Conservation (phyloP, 768 basidiomycete species). For the Gloeopeniophorella convolvens region DNA sequence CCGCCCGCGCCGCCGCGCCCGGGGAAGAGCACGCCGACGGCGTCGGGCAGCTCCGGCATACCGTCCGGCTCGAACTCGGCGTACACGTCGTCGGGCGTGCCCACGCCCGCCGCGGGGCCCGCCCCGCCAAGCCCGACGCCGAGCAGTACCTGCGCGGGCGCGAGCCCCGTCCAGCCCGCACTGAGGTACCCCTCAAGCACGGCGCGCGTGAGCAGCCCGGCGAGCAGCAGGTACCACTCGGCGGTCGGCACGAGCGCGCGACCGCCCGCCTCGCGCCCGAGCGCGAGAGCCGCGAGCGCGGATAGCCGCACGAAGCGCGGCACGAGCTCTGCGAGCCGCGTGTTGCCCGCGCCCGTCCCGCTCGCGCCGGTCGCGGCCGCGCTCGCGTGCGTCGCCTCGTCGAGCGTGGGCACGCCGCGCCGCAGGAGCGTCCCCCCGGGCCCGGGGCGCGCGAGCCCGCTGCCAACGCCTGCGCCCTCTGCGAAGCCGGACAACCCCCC, state of each 20-base stretch:
- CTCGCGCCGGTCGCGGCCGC: constrained; percentile 19
- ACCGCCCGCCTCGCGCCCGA: constrained; percentile 56
- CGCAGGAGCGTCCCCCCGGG: constrained; percentile 52
- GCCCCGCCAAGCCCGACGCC: constrained; percentile 57
- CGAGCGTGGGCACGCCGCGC: constrained; percentile 29
- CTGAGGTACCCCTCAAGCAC: constrained; percentile 81
- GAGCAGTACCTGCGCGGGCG: constrained; percentile 63
- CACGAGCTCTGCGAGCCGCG: constrained; percentile 59
- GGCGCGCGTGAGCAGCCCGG: constrained; percentile 73
- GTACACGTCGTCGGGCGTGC: constrained; percentile 32
- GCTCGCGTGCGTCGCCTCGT: constrained; percentile 16
- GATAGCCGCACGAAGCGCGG: constrained; percentile 70
- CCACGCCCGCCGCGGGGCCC: neutral
- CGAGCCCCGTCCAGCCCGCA: constrained; percentile 70
- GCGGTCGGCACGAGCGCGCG: constrained; percentile 58
- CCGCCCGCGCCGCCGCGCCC: constrained; percentile 21
- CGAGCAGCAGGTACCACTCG: constrained; percentile 78
- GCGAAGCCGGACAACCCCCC: constrained; percentile 67
- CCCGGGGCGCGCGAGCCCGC: constrained; percentile 55
- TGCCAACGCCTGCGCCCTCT: constrained; percentile 68
- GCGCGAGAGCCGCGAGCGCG: constrained; percentile 70
- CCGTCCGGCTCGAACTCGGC: constrained; percentile 70
- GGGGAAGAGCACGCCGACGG: constrained; percentile 65
- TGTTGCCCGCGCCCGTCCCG: constrained; percentile 46
- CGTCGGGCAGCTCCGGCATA: constrained; percentile 59